These are phyloP conservation scores for Ocimum tenuiflorum DNA, from an alignment of 257 asterid genomes.

Conservation along the genomic window DNA sequence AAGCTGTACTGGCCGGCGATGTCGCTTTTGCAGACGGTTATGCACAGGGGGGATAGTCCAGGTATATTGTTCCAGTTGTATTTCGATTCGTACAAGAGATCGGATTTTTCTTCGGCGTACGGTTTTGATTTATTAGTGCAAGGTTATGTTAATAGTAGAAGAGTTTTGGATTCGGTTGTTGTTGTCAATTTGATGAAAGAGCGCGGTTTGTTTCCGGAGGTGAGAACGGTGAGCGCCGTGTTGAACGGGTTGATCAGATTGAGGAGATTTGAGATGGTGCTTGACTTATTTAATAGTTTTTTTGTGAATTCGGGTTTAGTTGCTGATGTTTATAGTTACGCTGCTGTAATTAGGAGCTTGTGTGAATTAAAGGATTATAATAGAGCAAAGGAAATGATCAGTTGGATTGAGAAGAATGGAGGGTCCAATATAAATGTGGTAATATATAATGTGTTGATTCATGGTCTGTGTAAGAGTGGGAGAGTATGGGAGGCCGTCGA, in stretches of 20 bases:
- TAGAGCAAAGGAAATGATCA: constrained; percentile 55
- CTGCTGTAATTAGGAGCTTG: constrained; percentile 66
- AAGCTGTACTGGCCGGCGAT: constrained; percentile 88
- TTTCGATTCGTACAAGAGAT: constrained; percentile 40
- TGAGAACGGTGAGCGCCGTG: constrained; percentile 71
- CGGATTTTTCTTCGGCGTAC: constrained; percentile 38
- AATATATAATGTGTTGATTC: constrained; percentile 70
- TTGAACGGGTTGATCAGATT: constrained; percentile 52
- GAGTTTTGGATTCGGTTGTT: constrained; percentile 54
- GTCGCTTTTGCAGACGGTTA: constrained; percentile 70
- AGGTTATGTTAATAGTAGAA: constrained; percentile 51
- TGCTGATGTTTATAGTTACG: constrained; percentile 50
- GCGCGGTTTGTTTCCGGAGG: constrained; percentile 60
- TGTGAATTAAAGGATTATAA: constrained; percentile 61
- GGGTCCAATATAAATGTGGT: constrained; percentile 47
- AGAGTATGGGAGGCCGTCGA: constrained; percentile 61
- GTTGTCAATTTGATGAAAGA: constrained; percentile 56
- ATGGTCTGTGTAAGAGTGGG: constrained; percentile 72
- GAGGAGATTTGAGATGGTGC: constrained; percentile 56
- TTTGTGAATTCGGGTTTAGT: constrained; percentile 27
- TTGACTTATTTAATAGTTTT: constrained; percentile 51
- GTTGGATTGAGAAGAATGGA: constrained; percentile 42
- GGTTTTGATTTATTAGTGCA: constrained; percentile 79
- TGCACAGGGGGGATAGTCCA: constrained; percentile 46
- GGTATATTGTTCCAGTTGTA: constrained; percentile 40